Evolutionary conservation across 805 yeast genomes (phyloP).

Genomic region (Myxozyma nipponensis): DNA sequence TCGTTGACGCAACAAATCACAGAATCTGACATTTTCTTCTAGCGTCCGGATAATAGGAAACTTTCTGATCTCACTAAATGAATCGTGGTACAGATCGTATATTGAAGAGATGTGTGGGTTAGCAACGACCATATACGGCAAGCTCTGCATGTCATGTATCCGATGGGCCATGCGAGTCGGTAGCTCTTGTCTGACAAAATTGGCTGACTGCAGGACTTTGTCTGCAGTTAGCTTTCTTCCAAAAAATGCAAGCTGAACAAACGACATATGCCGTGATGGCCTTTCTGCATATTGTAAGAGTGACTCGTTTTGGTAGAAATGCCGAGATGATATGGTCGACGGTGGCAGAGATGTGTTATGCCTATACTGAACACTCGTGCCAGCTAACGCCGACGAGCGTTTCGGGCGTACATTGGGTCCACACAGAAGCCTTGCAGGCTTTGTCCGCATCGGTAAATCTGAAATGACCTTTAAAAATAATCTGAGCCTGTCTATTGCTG

Average conservation of each 20-base stretch:
- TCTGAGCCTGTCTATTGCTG: too few relatives aligned
- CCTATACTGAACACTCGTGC: conserved; percentile 1
- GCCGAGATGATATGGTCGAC: conserved; percentile 46
- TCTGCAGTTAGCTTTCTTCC: conserved; percentile 74
- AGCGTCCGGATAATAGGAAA: conserved; percentile 62
- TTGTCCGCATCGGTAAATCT: background rate
- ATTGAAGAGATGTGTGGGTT: conserved; percentile 83
- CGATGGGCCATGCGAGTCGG: conserved; percentile 81
- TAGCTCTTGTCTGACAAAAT: conserved; percentile 80
- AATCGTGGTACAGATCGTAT: conserved; percentile 82
- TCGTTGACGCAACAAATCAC: conserved; percentile 57
- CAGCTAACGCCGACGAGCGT: conserved; percentile 1
- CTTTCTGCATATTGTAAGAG: conserved; percentile 59
- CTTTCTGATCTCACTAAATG: conserved; percentile 79
- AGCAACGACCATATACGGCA: conserved; percentile 80
- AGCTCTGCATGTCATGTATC: conserved; percentile 68
- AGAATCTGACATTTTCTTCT: conserved; percentile 72
- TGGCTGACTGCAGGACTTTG: conserved; percentile 77
- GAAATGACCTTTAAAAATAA: too few relatives aligned
- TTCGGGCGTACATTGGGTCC: background rate
- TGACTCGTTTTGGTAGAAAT: conserved; percentile 78
- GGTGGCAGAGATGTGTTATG: conserved; percentile 12
- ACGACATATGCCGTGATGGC: conserved; percentile 81
- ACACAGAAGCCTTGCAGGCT: too few relatives aligned
- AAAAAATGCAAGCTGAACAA: conserved; percentile 85